phyloP scores from a whole-genome alignment of 2,329 filamentous ascomycete genomes.

The Metarhizium brunneum region DNA sequence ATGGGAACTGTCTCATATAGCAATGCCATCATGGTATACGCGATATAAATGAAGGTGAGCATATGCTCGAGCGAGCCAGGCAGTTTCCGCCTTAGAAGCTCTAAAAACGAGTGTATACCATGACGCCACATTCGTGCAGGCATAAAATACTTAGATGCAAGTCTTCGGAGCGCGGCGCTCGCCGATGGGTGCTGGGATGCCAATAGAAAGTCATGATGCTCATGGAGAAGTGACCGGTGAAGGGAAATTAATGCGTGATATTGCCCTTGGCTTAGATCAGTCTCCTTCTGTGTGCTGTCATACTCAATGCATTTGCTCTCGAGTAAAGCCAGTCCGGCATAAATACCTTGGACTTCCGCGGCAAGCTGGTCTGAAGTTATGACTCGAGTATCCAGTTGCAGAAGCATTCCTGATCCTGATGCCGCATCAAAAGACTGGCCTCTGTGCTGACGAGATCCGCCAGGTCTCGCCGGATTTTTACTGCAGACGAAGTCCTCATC shows the following conservation, averaged over 20 bases:
- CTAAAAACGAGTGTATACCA: conserved; percentile 78
- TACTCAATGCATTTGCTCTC: conserved; percentile 83
- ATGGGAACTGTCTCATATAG: conserved; percentile 69
- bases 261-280: conserved; percentile 53
- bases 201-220: conserved; percentile 80
- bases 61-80: conserved; percentile 78
- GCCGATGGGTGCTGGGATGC: conserved; percentile 81
- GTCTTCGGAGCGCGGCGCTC: conserved; percentile 43
- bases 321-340: conserved; percentile 75
- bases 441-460: conserved; percentile 9
- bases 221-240: conserved; percentile 47
- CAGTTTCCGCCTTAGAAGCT: conserved; percentile 63
- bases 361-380: conserved; percentile 74
- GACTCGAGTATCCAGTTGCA: conserved; percentile 51
- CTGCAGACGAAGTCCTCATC: conserved; percentile 15
- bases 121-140: conserved; percentile 91
- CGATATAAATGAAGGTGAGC: conserved; percentile 80
- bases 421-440: conserved; percentile 2
- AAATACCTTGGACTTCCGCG: conserved; percentile 75
- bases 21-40: conserved; percentile 77
- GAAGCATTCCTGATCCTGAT: conserved; percentile 3
- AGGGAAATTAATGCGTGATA: conserved; percentile 79
- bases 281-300: conserved; percentile 47
- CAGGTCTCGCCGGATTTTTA: conserved; percentile 13
- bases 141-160: conserved; percentile 82